Evolutionary conservation across 495 filamentous ascomycete genomes (phyloP).

Genomic region (Melanomma pulvis-pyrius): DNA sequence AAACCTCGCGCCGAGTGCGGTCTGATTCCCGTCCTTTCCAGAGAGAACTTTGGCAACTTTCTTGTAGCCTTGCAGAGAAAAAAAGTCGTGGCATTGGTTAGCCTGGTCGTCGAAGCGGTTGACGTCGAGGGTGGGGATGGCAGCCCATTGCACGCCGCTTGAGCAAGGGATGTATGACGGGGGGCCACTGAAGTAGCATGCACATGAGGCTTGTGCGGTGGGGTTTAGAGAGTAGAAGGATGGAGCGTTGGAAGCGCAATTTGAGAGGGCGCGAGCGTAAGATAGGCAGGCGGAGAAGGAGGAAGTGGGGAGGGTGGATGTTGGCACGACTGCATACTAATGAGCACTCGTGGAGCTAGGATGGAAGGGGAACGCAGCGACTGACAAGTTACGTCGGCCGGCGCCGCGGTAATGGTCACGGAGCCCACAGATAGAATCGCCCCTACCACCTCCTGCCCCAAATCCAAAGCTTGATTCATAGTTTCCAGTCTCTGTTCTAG

Average conservation of each 20-base stretch:
- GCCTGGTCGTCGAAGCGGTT: constrained; percentile 18
- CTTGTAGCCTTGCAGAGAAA: constrained; percentile 20
- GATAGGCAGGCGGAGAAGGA: constrained; percentile 19
- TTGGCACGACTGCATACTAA: constrained; percentile 15
- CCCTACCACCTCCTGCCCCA: neutral
- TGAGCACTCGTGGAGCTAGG: neutral
- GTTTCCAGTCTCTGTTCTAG: constrained; percentile 6
- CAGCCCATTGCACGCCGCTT: neutral
- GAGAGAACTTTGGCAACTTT: constrained; percentile 6
- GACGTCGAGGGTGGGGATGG: neutral
- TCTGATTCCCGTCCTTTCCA: neutral
- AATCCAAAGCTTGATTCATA: neutral
- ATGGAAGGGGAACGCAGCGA: neutral
- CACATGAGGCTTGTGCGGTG: constrained; percentile 20
- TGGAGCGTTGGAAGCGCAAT: constrained; percentile 6
- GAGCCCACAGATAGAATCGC: neutral
- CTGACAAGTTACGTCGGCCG: neutral
- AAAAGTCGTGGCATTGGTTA: constrained; percentile 7
- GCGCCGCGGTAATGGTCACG: neutral
- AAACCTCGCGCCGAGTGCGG: constrained; percentile 9
- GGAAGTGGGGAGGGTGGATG: constrained; percentile 7
- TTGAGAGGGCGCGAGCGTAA: constrained; percentile 11
- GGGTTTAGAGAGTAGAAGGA: constrained; percentile 9
- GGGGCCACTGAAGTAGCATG: constrained; percentile 7
- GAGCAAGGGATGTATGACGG: neutral